Percentiles rank a stretch among this genome's conserved stretches.
These are phyloP conservation scores for Pseudogymnoascus sp. DNA, from an alignment of 2,329 filamentous ascomycete genomes.

Conservation along the genomic window DNA sequence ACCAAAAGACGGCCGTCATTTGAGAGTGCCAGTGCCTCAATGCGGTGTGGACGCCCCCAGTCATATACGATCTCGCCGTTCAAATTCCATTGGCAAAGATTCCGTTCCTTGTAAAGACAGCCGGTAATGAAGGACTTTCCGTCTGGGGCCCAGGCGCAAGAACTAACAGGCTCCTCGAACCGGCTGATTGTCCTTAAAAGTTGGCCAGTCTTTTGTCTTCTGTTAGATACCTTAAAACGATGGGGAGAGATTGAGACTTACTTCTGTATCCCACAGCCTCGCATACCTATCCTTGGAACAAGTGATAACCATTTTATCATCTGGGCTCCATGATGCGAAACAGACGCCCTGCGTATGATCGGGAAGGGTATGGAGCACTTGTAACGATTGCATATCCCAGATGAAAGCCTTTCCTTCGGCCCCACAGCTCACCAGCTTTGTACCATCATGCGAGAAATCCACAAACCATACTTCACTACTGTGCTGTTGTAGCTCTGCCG, in stretches of 20 bases:
- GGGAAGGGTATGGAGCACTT: conserved; percentile 50
- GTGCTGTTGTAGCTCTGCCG: conserved; percentile 63
- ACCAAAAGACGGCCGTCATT: conserved; percentile 71
- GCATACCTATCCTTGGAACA: conserved; percentile 69
- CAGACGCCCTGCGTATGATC: conserved; percentile 65
- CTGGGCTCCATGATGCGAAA: conserved; percentile 83
- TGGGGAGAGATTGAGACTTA: conserved; percentile 34
- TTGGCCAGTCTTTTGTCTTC: conserved; percentile 45
- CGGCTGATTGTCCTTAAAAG: conserved; percentile 55
- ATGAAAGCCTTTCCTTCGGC: conserved; percentile 67
- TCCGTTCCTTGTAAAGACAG: conserved; percentile 57
- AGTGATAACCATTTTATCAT: conserved; percentile 76
- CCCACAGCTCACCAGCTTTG: conserved; percentile 72
- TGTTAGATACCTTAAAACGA: neutral
- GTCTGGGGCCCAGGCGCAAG: conserved; percentile 81
- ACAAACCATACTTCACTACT: conserved; percentile 85
- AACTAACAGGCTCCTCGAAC: conserved; percentile 77
- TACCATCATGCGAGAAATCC: conserved; percentile 81
- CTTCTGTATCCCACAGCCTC: conserved; percentile 63
- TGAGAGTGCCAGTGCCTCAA: conserved; percentile 79
- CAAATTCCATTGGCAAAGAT: conserved; percentile 63
- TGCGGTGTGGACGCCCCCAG: conserved; percentile 63
- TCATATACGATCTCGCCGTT: conserved; percentile 52
- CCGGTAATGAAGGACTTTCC: conserved; percentile 71
- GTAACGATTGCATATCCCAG: conserved; percentile 68